A percentile compares a stretch with the other conserved stretches of the same genome.
These are phyloP conservation scores for Imleria badia DNA, from an alignment of 768 basidiomycete genomes.

Conservation along the genomic window DNA sequence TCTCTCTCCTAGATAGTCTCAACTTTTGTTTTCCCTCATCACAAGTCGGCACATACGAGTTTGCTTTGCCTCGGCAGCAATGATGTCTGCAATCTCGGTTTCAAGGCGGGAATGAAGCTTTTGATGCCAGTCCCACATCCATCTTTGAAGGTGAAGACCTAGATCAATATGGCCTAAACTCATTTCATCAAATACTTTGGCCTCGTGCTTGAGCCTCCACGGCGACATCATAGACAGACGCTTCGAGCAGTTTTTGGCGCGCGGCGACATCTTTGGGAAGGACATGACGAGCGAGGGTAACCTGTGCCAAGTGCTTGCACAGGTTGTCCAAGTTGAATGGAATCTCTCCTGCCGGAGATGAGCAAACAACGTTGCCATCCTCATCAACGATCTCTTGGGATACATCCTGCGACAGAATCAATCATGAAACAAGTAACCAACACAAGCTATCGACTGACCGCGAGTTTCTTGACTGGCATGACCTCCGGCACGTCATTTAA, in stretches of 20 bases:
- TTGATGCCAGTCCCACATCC: conserved; percentile 89
- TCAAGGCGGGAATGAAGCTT: conserved; percentile 53
- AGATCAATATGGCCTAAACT: conserved; percentile 50
- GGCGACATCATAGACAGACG: conserved; percentile 84
- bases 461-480: conserved; percentile 53
- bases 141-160: conserved; percentile 56
- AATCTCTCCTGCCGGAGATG: conserved; percentile 37
- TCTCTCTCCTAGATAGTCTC: conserved; percentile 12
- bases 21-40: not conserved
- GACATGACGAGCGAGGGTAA: conserved; percentile 61
- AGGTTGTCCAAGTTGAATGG: conserved; percentile 78
- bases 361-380: conserved; percentile 18
- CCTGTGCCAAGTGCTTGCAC: conserved; percentile 63
- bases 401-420: conserved; percentile 8
- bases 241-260: conserved; percentile 81
- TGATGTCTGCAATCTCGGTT: conserved; percentile 49
- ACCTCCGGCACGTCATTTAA: conserved; percentile 59
- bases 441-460: conserved; percentile 27
- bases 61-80: conserved; percentile 34
- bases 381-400: conserved; percentile 22
- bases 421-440: not conserved
- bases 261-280: conserved; percentile 63
- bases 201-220: conserved; percentile 62
- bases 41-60: conserved; percentile 13
- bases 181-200: conserved; percentile 54